Conservation (phyloP, 106 monocot species). For the Phalaenopsis aphrodite region DNA sequence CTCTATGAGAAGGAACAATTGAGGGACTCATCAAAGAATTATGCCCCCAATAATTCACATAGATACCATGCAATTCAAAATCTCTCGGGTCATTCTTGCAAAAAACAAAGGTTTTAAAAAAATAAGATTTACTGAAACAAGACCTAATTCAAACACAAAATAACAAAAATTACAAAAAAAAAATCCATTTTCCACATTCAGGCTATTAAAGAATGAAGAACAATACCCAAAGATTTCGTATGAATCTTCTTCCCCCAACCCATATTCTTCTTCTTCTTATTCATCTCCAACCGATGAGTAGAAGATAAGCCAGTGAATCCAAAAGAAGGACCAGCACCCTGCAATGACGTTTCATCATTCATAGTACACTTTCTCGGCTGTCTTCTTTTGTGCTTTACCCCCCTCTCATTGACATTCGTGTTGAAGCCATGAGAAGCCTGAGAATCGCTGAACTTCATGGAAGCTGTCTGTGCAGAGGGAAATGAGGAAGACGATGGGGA, state of each 20-base stretch:
- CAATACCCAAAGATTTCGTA: constrained; percentile 44
- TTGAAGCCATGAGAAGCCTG: neutral
- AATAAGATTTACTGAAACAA: no score
- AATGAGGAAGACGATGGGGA: neutral
- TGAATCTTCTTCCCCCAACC: constrained; percentile 60
- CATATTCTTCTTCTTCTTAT: constrained; percentile 29
- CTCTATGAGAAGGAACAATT: neutral
- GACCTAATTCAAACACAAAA: neutral
- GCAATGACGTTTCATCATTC: neutral
- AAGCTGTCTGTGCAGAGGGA: neutral
- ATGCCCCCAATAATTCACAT: no score
- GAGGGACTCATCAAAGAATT: neutral
- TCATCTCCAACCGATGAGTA: constrained; percentile 4
- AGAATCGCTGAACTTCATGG: neutral
- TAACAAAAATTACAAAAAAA: neutral
- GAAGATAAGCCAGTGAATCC: constrained; percentile 7
- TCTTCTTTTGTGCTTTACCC: neutral
- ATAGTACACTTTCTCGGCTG: neutral
- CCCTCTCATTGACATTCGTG: neutral
- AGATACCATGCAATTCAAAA: no score
- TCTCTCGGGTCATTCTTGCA: no score
- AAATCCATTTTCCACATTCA: neutral
- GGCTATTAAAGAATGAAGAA: neutral
- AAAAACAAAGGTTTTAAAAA: no score
- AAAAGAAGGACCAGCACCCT: constrained; percentile 1